A percentile compares a stretch with the other conserved stretches of the same genome.
Conservation (phyloP, 2,329 filamentous ascomycete genomes). For the Stagonosporopsis rhizophila region DNA sequence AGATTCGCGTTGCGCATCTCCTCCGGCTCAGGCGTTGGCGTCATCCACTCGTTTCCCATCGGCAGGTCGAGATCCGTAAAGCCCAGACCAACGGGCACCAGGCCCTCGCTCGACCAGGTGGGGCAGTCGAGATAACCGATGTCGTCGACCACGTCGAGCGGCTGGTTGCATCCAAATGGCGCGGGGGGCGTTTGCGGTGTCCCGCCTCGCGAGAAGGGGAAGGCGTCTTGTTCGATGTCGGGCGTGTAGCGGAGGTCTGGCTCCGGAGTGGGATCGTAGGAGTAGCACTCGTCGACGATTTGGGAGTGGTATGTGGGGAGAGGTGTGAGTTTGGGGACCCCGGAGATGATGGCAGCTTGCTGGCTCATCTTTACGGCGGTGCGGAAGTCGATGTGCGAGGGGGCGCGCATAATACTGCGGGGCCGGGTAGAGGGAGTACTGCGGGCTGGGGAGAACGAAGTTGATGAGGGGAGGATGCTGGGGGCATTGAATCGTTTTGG, state of each 20-base stretch:
- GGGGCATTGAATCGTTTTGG: constrained; percentile 36
- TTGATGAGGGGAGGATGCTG: constrained; percentile 28
- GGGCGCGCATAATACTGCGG: constrained; percentile 29
- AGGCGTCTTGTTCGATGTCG: constrained; percentile 26
- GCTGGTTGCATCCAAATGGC: constrained; percentile 33
- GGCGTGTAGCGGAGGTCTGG: constrained; percentile 29
- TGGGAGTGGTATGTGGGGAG: constrained; percentile 35
- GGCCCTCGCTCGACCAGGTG: constrained; percentile 35
- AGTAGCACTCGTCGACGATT: constrained; percentile 35
- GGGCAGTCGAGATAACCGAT: constrained; percentile 32
- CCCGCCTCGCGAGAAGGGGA: constrained; percentile 29
- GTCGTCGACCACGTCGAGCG: constrained; percentile 27
- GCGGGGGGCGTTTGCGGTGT: constrained; percentile 42
- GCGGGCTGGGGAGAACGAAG: constrained; percentile 29
- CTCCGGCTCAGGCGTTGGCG: constrained; percentile 25
- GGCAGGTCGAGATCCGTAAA: constrained; percentile 31
- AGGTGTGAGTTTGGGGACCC: constrained; percentile 37
- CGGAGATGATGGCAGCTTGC: constrained; percentile 30
- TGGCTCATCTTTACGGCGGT: constrained; percentile 37
- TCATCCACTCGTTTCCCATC: constrained; percentile 18
- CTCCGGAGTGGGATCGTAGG: constrained; percentile 34
- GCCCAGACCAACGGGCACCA: constrained; percentile 31
- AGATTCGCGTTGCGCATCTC: constrained; percentile 22
- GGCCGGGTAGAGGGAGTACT: constrained; percentile 32
- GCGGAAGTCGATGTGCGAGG: constrained; percentile 41